phyloP scores from a whole-genome alignment of 108 stramenopile genomes.

The Nannochloropsis salina region DNA sequence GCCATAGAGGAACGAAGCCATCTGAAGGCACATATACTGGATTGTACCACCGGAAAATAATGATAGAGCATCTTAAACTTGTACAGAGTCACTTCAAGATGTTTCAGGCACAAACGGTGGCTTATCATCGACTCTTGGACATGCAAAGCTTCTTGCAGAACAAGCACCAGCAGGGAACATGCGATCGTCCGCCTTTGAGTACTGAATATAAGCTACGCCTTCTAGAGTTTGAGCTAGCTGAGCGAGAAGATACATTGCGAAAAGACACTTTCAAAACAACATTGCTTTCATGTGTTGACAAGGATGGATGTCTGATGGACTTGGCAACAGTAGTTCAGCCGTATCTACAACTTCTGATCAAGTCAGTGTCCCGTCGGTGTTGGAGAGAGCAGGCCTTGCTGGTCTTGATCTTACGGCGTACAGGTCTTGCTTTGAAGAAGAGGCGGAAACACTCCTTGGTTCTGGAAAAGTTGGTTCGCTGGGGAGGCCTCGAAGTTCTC shows the following conservation, averaged over 20 bases:
- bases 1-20: no score
- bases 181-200: background rate
- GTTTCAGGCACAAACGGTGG: background rate
- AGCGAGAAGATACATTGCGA: background rate
- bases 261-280: background rate
- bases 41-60: background rate
- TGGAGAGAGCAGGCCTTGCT: slow-evolving; percentile 13
- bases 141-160: background rate
- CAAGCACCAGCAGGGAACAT: background rate
- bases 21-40: no score
- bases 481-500: background rate
- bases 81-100: background rate
- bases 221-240: background rate
- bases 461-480: slow-evolving; percentile 5
- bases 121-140: background rate
- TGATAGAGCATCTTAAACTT: background rate
- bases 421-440: background rate
- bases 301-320: slow-evolving; percentile 8
- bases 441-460: background rate
- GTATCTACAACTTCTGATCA: background rate
- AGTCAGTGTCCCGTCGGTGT: background rate
- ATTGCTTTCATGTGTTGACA: background rate
- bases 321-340: background rate
- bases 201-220: background rate
- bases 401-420: background rate